These are phyloP conservation scores for Mycena vitilis DNA, from an alignment of 768 basidiomycete species.

Conservation along the genomic window DNA sequence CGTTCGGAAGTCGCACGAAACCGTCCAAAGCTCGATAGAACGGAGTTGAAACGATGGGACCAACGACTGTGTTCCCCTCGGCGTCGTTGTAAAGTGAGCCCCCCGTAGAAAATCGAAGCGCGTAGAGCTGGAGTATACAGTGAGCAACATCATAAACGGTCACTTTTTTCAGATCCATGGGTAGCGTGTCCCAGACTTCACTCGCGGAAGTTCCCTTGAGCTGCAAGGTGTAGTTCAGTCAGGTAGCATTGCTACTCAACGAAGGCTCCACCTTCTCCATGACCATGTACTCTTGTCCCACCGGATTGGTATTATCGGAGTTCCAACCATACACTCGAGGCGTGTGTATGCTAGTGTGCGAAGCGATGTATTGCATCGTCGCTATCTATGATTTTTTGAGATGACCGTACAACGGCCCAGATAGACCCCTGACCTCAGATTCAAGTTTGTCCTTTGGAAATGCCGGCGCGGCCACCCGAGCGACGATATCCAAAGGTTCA, in stretches of 20 bases:
- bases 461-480: constrained; percentile 34
- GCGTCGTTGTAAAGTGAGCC: constrained; percentile 36
- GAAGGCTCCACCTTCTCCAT: constrained; percentile 31
- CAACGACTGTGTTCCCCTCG: constrained; percentile 25
- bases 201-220: constrained; percentile 32
- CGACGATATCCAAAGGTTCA: constrained; percentile 17
- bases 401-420: neutral
- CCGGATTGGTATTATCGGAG: constrained; percentile 32
- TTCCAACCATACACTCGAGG: constrained; percentile 35
- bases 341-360: constrained; percentile 30
- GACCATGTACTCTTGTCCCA: constrained; percentile 39
- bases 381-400: constrained; percentile 33
- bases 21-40: constrained; percentile 39
- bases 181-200: constrained; percentile 32
- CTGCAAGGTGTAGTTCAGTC: neutral
- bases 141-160: constrained; percentile 34
- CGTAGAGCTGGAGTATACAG: constrained; percentile 27
- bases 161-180: constrained; percentile 22
- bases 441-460: constrained; percentile 39
- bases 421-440: constrained; percentile 30
- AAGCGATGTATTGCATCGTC: constrained; percentile 34
- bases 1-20: constrained; percentile 21
- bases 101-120: constrained; percentile 29
- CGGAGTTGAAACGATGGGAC: constrained; percentile 35
- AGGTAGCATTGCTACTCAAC: neutral